phyloP scores from a whole-genome alignment of 345 rosid species.

The Brassica incana region DNA sequence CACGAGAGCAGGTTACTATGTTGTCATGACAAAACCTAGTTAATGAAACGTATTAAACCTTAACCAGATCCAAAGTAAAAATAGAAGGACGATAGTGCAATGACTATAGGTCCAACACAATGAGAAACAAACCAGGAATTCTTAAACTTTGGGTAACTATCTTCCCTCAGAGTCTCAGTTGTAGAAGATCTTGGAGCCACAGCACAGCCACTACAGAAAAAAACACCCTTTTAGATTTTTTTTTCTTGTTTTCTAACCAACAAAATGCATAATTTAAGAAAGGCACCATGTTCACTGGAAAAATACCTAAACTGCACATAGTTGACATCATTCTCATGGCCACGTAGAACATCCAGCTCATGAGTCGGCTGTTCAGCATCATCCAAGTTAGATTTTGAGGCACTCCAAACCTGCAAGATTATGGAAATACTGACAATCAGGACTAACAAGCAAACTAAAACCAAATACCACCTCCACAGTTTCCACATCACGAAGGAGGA shows the following conservation, averaged over 20 bases:
- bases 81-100: slow-evolving; percentile 14
- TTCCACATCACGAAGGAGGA: slow-evolving; percentile 28
- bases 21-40: slow-evolving; percentile 92
- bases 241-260: slow-evolving; percentile 10
- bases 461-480: slow-evolving; percentile 18
- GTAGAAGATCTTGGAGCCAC: slow-evolving; percentile 73
- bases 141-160: slow-evolving; percentile 80
- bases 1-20: slow-evolving; percentile 98
- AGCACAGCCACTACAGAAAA: slow-evolving; percentile 82
- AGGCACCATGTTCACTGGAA: slow-evolving; percentile 19
- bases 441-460: slow-evolving; percentile 23
- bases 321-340: slow-evolving; percentile 97
- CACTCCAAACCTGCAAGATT: slow-evolving; percentile 90
- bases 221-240: slow-evolving; percentile 1
- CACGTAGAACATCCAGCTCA: slow-evolving; percentile 88
- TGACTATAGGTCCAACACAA: slow-evolving; percentile 18
- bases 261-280: slow-evolving; percentile 24
- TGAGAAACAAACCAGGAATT: slow-evolving; percentile 71
- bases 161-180: slow-evolving; percentile 77
- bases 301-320: slow-evolving; percentile 93
- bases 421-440: slow-evolving; percentile 31
- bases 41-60: slow-evolving; percentile 19
- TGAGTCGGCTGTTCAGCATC: slow-evolving; percentile 76
- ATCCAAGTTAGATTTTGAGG: slow-evolving; percentile 63
- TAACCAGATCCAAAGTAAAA: slow-evolving; percentile 18